Percentiles rank a stretch among this genome's conserved stretches.
These are phyloP conservation scores for Termitomyces sp. DNA, from an alignment of 768 basidiomycete species.

Conservation along the genomic window DNA sequence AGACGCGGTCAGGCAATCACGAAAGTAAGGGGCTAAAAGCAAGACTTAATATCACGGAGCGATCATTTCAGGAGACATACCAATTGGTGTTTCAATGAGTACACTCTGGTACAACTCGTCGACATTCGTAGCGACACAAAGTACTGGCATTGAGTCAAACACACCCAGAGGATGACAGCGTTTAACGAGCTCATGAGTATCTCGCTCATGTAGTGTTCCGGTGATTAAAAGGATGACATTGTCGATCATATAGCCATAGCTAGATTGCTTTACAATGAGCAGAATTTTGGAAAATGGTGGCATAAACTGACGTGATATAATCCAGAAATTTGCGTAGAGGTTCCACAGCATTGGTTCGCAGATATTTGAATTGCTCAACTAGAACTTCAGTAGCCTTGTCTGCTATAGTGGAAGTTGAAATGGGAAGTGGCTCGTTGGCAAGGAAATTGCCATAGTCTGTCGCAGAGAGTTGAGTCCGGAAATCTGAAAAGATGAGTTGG, in stretches of 20 bases:
- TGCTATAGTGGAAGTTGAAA: slow-evolving; percentile 93
- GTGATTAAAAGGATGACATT: slow-evolving; percentile 97
- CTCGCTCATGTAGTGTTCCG: slow-evolving; percentile 94
- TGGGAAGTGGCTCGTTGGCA: slow-evolving; percentile 90
- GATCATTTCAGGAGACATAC: slow-evolving; percentile 43
- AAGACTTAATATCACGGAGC: slow-evolving; percentile 2
- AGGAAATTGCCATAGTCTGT: slow-evolving; percentile 99
- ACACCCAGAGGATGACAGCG: slow-evolving; percentile 96
- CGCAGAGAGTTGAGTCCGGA: slow-evolving; percentile 90
- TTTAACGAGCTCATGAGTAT: slow-evolving; percentile 94
- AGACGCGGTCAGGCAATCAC: slow-evolving; percentile 89
- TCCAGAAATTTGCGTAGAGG: slow-evolving; percentile 92
- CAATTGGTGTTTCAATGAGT: slow-evolving; percentile 94
- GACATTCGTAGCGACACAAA: slow-evolving; percentile 98
- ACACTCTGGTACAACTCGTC: slow-evolving; percentile 98
- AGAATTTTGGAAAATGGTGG: neutral
- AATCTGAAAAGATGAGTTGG: slow-evolving; percentile 51
- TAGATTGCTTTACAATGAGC: slow-evolving; percentile 29
- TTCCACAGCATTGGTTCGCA: slow-evolving; percentile 87
- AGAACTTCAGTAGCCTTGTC: slow-evolving; percentile 94
- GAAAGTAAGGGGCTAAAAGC: slow-evolving; percentile 85
- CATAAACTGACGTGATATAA: slow-evolving; percentile 84
- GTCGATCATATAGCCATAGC: slow-evolving; percentile 99
- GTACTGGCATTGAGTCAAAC: slow-evolving; percentile 97
- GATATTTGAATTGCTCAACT: slow-evolving; percentile 96